A percentile compares a stretch with the other conserved stretches of the same genome.
These are phyloP conservation scores for Pseudonitzschia delicatissima DNA, from an alignment of 108 stramenopile species.

Conservation along the genomic window DNA sequence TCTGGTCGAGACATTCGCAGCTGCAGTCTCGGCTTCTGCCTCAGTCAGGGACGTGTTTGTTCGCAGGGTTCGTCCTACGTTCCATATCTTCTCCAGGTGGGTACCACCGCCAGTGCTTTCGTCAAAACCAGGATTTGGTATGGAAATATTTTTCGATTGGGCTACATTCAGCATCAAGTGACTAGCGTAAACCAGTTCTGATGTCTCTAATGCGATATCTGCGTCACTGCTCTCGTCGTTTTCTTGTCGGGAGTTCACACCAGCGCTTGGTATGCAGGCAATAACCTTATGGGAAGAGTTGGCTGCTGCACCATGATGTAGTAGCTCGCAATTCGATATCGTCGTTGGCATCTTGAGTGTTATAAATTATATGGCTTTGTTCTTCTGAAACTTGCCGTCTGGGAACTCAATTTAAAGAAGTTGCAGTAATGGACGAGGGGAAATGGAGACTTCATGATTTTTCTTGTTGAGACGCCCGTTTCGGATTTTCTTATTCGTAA, in stretches of 20 bases:
- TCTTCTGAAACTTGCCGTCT: no score
- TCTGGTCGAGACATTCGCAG: conserved; percentile 26
- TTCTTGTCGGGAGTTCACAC: not conserved
- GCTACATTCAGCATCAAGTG: conserved; percentile 47
- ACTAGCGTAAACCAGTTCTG: conserved; percentile 43
- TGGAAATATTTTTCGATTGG: not conserved
- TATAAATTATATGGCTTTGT: no score
- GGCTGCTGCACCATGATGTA: conserved; percentile 76
- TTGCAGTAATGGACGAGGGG: no score
- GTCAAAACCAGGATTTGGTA: not conserved
- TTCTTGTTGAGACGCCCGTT: no score
- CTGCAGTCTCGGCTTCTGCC: conserved; percentile 16
- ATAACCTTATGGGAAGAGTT: conserved; percentile 62
- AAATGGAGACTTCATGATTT: no score
- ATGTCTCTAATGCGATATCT: not conserved
- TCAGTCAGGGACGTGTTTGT: conserved; percentile 21
- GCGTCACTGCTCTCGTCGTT: not conserved
- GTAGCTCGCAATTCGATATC: conserved; percentile 15
- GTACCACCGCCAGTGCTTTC: not conserved
- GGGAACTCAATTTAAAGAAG: no score
- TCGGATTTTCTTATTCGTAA: no score
- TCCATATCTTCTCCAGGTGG: conserved; percentile 34
- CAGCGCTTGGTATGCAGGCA: conserved; percentile 41
- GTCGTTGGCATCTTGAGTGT: not conserved
- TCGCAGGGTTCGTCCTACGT: conserved; percentile 46